Percentiles rank a stretch among this genome's conserved stretches.
Evolutionary conservation across 345 rosid genomes (phyloP).

Genomic region (Lagerstroemia speciosa): DNA sequence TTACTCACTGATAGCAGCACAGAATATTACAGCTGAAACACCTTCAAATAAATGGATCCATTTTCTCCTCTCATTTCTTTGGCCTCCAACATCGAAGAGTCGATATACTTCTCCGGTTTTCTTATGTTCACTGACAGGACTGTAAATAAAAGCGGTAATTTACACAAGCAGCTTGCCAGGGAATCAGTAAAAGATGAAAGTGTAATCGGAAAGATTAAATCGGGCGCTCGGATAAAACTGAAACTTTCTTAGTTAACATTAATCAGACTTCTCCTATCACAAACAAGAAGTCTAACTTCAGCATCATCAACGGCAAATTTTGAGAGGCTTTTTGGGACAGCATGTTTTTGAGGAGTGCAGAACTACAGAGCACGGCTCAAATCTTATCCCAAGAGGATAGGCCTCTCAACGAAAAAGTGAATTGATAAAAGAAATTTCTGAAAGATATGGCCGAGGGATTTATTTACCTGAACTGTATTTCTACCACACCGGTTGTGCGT

Average conservation of each 20-base stretch:
- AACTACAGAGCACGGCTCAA: not conserved
- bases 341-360: no score
- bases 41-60: slow-evolving; percentile 99
- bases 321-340: no score
- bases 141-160: slow-evolving; percentile 19
- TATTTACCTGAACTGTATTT: slow-evolving; percentile 94
- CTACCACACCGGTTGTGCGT: slow-evolving; percentile 96
- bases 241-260: no score
- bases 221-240: no score
- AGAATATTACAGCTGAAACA: slow-evolving; percentile 93
- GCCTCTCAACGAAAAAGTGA: not conserved
- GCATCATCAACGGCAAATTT: no score
- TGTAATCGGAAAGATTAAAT: no score
- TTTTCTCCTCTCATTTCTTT: slow-evolving; percentile 95
- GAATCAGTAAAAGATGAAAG: not conserved
- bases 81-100: slow-evolving; percentile 98
- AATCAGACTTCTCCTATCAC: no score
- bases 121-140: slow-evolving; percentile 93
- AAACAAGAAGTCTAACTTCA: no score
- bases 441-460: not conserved
- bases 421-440: not conserved
- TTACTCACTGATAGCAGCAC: slow-evolving; percentile 99
- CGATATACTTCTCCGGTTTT: slow-evolving; percentile 98
- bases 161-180: slow-evolving; percentile 1
- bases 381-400: not conserved